phyloP scores from a whole-genome alignment of 305 asterid genomes.

The Striga hermonthica region DNA sequence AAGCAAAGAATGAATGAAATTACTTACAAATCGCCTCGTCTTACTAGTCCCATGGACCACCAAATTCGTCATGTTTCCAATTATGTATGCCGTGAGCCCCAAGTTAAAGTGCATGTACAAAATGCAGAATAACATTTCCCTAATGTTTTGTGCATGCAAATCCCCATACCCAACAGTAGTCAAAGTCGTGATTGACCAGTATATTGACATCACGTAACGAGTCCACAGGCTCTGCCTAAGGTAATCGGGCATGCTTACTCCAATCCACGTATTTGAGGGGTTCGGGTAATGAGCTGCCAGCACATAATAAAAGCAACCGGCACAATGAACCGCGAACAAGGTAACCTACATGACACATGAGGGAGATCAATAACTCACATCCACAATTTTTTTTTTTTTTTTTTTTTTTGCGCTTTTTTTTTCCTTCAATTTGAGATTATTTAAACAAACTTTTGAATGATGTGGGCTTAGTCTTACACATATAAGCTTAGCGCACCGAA shows the following conservation, averaged over 20 bases:
- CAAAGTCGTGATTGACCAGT: conserved; percentile 64
- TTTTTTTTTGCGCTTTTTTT: neutral
- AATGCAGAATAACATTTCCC: conserved; percentile 49
- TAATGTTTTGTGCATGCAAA: conserved; percentile 44
- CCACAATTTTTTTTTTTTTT: too few species aligned
- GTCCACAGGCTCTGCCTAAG: conserved; percentile 37
- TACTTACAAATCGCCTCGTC: conserved; percentile 51
- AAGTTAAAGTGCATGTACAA: conserved; percentile 57
- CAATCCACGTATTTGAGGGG: conserved; percentile 51
- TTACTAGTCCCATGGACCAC: conserved; percentile 56
- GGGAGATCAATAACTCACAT: neutral
- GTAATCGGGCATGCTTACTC: conserved; percentile 37
- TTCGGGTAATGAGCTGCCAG: conserved; percentile 44
- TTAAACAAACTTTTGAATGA: neutral
- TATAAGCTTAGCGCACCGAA: conserved; percentile 53
- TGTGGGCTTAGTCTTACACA: conserved; percentile 56
- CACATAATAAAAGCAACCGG: conserved; percentile 49
- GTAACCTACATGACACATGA: conserved; percentile 53
- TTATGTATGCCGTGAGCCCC: conserved; percentile 47
- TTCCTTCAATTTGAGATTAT: neutral
- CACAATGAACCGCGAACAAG: conserved; percentile 50
- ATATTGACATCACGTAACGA: conserved; percentile 49
- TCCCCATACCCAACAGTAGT: conserved; percentile 68
- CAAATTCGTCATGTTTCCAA: conserved; percentile 62
- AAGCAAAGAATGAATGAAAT: neutral